Conservation (phyloP, 2,329 filamentous ascomycete genomes). For the Trichoderma sp. region DNA sequence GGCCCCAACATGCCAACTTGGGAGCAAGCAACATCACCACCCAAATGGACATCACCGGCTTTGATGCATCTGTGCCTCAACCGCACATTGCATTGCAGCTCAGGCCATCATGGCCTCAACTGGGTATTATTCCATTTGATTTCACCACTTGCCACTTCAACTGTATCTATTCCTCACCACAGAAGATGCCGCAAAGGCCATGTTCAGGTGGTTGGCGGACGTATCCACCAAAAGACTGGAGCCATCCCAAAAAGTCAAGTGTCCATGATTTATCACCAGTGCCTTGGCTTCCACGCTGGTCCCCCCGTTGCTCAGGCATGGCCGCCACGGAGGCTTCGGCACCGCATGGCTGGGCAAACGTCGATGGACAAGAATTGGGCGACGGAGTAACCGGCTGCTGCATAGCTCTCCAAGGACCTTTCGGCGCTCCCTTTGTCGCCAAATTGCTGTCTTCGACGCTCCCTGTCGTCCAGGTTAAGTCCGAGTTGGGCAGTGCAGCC, state of each 20-base stretch:
- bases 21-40: background rate
- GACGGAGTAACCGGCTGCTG: background rate
- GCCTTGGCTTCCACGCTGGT: background rate
- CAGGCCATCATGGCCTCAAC: background rate
- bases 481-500: background rate
- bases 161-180: background rate
- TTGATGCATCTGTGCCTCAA: background rate
- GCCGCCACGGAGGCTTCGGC: constrained; percentile 12
- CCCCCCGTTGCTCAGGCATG: background rate
- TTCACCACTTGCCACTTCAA: background rate
- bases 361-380: background rate
- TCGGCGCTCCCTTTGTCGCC: background rate
- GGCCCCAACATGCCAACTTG: background rate
- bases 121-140: background rate
- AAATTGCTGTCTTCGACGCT: background rate
- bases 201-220: background rate
- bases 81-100: background rate
- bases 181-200: background rate
- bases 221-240: background rate
- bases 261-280: background rate
- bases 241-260: background rate
- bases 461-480: background rate
- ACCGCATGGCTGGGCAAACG: background rate
- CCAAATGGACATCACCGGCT: background rate
- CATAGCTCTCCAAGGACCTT: background rate